Percentiles rank a stretch among this genome's conserved stretches.
Conservation (phyloP, 257 asterid genomes). For the Solanum dulcamara region DNA sequence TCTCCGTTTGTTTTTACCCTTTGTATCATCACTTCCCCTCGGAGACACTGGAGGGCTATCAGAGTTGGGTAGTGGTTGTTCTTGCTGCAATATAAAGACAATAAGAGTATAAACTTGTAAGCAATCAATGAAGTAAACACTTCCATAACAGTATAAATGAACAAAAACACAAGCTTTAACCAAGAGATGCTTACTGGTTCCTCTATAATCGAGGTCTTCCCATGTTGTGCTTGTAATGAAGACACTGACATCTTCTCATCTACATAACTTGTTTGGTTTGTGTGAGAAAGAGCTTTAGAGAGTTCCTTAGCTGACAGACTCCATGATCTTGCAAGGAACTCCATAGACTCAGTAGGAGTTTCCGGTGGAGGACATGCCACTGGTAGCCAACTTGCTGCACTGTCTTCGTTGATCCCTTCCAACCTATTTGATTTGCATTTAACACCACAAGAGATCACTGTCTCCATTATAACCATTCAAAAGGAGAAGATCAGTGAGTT, state of each 20-base stretch:
- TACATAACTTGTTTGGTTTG: constrained; percentile 4
- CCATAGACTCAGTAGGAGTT: constrained; percentile 87
- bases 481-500: neutral
- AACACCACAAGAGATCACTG: constrained; percentile 12
- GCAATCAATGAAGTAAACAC: neutral
- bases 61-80: constrained; percentile 21
- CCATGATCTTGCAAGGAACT: constrained; percentile 86
- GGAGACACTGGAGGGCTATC: constrained; percentile 64
- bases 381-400: constrained; percentile 32
- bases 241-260: constrained; percentile 15
- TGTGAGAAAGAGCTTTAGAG: constrained; percentile 54
- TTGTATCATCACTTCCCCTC: constrained; percentile 49
- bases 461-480: constrained; percentile 8
- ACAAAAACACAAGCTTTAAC: neutral
- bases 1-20: constrained; percentile 29
- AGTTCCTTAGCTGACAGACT: constrained; percentile 70
- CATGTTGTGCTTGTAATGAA: constrained; percentile 9
- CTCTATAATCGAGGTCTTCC: constrained; percentile 5
- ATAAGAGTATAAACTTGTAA: neutral
- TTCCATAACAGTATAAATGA: neutral
- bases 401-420: constrained; percentile 60
- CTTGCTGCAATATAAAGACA: constrained; percentile 19
- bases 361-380: constrained; percentile 58
- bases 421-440: constrained; percentile 34
- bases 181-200: constrained; percentile 11